Base-by-base conservation (phyloP, 2,329 filamentous ascomycete species). In the Westerdykella ornata region DNA sequence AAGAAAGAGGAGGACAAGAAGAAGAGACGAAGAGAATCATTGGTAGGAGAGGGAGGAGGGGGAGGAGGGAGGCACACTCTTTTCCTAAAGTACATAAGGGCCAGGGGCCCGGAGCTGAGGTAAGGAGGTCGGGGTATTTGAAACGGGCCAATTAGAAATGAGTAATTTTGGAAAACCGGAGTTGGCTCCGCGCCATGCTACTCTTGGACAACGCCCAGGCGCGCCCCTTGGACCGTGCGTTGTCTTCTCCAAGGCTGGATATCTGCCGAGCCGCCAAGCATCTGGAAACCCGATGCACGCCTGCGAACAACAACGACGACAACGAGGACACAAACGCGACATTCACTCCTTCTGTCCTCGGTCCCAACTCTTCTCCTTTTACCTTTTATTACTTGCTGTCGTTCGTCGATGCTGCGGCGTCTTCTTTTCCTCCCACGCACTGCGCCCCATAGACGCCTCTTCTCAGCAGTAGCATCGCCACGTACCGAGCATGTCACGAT, bases 401-500 rank as follows among this genome's bases (percentile, higher is more conserved):
- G 45, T 17, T 35, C 37, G n/a, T 51, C 44, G 32, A 54, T 56
- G 53, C 49, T 39, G 46, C 51, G 22, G 28, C 44, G 30, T 36
- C 41, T 43, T 18, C 38, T 37, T 35, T 16, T 29, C 14, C 42
- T 38, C 43, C 44, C 51, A 34, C 36, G 35, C 22, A 11, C 30
- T 39, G 37, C 34, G 39, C 34, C 14, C 29, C 38, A 32, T 17
- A 31, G 16, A 14, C 57, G 55, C 15, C 31, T 41, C 19, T 54
- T 52, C 44, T 56, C 59, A 31, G 47, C 53, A 29, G 53, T 53
- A 35, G 42, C 48, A 16, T 39, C 49, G 22, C 49, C 49, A 13
- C 49, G 41, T 34, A 45, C 40, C 35, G 63, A 68, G 39, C 48
- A 53, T 14, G 41, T 70, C 43, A 46, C 41, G 18, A 55, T 71